Conservation (phyloP, 1,139 yeast genomes). For the Blastobotrys proliferans region DNA sequence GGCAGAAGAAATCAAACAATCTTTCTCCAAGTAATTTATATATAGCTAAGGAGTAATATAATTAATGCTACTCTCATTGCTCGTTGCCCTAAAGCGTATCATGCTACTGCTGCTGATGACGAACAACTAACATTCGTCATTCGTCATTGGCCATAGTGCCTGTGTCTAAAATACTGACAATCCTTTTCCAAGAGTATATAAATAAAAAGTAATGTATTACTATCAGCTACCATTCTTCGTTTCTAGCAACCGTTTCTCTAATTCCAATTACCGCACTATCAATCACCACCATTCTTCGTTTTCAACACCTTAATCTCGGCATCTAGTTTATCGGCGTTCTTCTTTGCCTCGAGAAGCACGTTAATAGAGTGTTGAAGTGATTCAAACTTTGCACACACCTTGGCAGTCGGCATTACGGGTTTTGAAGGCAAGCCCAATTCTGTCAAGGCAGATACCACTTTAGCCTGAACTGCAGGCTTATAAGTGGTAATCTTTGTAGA, state of each 20-base stretch:
- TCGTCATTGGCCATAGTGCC: no score
- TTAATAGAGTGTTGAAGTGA: slow-evolving; percentile 68
- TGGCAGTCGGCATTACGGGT: slow-evolving; percentile 86
- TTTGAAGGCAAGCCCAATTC: slow-evolving; percentile 74
- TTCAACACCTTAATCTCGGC: slow-evolving; percentile 63
- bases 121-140: no score
- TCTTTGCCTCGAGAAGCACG: slow-evolving; percentile 75
- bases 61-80: no score
- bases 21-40: slow-evolving; percentile 4
- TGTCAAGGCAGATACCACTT: slow-evolving; percentile 65
- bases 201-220: no score
- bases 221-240: no score
- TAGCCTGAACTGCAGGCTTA: slow-evolving; percentile 71
- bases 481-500: slow-evolving; percentile 61
- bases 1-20: slow-evolving; percentile 12
- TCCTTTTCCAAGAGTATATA: no score
- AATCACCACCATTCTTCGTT: not conserved
- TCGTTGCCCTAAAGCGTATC: no score
- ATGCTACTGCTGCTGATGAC: no score
- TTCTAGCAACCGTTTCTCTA: no score
- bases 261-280: no score
- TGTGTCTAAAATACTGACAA: no score
- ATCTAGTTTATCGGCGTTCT: slow-evolving; percentile 81
- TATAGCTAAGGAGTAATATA: not conserved
- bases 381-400: slow-evolving; percentile 76